These are phyloP conservation scores for Limnanthes douglasii DNA, from an alignment of 345 rosid genomes.

Conservation along the genomic window DNA sequence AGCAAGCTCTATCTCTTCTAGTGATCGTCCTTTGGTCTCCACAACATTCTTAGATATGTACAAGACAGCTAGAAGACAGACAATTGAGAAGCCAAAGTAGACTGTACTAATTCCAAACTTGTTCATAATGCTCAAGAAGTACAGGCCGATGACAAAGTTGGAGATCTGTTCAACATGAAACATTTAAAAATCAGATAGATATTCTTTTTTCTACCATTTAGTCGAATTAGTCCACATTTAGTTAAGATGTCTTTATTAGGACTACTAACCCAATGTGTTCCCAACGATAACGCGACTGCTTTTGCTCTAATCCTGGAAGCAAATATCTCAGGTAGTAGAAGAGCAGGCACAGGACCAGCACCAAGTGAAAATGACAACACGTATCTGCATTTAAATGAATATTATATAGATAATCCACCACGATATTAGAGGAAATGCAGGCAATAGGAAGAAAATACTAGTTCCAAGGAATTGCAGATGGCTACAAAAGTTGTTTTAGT, in stretches of 20 bases:
- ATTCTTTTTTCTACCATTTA: conserved; percentile 1
- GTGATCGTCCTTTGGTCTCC: conserved; percentile 90
- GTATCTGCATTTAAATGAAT: conserved; percentile 55
- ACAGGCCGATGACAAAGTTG: conserved; percentile 84
- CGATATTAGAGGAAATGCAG: conserved; percentile 4
- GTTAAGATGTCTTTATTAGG: no score
- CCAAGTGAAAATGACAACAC: conserved; percentile 96
- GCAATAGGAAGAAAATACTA: neutral
- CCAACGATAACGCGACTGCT: conserved; percentile 85
- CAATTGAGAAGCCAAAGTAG: conserved; percentile 62
- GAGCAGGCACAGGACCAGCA: conserved; percentile 99
- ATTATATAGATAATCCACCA: no score
- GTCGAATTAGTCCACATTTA: neutral
- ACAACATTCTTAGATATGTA: conserved; percentile 73
- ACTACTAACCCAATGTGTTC: conserved; percentile 87
- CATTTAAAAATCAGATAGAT: neutral
- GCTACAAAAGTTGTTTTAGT: neutral
- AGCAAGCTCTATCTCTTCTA: conserved; percentile 91
- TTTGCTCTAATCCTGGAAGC: conserved; percentile 96
- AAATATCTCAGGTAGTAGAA: conserved; percentile 93
- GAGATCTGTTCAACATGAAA: conserved; percentile 39
- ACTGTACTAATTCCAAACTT: conserved; percentile 89
- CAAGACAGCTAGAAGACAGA: conserved; percentile 72
- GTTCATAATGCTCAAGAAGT: conserved; percentile 81
- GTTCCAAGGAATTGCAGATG: no score